phyloP scores from a whole-genome alignment of 1,284 basidiomycete species.

The Ceratobasidium sp. region DNA sequence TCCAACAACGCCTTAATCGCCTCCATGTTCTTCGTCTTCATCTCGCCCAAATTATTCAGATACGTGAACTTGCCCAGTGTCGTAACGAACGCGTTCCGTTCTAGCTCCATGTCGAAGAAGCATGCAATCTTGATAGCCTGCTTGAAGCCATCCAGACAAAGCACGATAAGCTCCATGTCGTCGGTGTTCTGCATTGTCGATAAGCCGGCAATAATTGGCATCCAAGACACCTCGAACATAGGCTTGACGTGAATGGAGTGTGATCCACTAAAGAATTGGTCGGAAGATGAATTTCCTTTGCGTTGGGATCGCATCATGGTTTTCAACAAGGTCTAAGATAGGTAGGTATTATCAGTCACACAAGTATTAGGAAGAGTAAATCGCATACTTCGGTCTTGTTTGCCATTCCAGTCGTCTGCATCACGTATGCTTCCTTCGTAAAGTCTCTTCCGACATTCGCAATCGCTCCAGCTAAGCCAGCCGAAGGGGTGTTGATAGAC shows the following conservation, averaged over 20 bases:
- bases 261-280: slow-evolving; percentile 94
- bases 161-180: slow-evolving; percentile 88
- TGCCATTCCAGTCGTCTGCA: slow-evolving; percentile 94
- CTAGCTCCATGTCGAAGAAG: slow-evolving; percentile 94
- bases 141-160: slow-evolving; percentile 95
- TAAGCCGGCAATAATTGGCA: slow-evolving; percentile 92
- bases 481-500: slow-evolving; percentile 65
- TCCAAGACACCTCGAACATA: slow-evolving; percentile 99
- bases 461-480: slow-evolving; percentile 83
- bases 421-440: slow-evolving; percentile 93
- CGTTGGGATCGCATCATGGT: slow-evolving; percentile 91
- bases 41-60: slow-evolving; percentile 95
- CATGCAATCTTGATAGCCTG: slow-evolving; percentile 93
- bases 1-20: slow-evolving; percentile 95
- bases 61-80: slow-evolving; percentile 98
- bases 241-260: slow-evolving; percentile 94
- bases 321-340: slow-evolving; percentile 81
- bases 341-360: slow-evolving; percentile 40
- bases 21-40: slow-evolving; percentile 99
- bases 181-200: slow-evolving; percentile 94
- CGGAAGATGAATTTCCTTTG: slow-evolving; percentile 73
- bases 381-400: slow-evolving; percentile 88
- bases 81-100: slow-evolving; percentile 97
- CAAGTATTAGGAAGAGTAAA: neutral
- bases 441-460: slow-evolving; percentile 91